Base-by-base conservation (phyloP, 441 rosid genomes). In the Hura crepitans region DNA sequence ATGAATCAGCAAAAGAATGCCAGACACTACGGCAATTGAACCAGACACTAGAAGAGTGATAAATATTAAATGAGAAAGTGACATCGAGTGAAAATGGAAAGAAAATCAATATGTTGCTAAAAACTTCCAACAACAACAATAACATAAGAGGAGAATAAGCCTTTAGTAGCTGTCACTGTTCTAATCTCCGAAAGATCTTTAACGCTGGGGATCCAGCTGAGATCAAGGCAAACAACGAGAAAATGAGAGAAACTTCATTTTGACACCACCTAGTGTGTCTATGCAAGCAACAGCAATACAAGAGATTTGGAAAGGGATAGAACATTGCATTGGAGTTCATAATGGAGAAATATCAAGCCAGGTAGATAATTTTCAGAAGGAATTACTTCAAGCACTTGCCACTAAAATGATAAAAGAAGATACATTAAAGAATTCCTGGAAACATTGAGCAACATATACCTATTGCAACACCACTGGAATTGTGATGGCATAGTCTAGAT, bases 361-460 rank as follows among this genome's bases (percentile, higher is more conserved):
- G 45, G 8, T 6, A 47, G 13, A 51, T 28, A 50, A 65, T 20
- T 30, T 39, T 53, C 50, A 37, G 31, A 15, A 55, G 50, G 69
- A 31, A 51, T 3, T 28, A 39, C 30, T 55, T n/a, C 17, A 39
- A 54, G 39, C 49, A 54, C 45, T 15, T 22, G 2, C 51, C 37
- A 33, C n/a, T 10, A 18, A 27, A 37, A 1, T 42, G 10, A 1
- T 0, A 49, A 10, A 27, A n/a, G 22, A 18, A 42, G 23, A 28
- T 39, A 49, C n/a, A 14, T 57, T 35, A 65, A 30, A 65, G 37
- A 27, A 20, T 64, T 17, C 8, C 17, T 62, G 35, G 23, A 74
- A 25, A 65, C 23, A 66, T 57, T 9, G 65, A 64, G 47, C 25
- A 57, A 79, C 49, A 55, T 37, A 75, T 81, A 92, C 97, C 89